A percentile compares a stretch with the other conserved stretches of the same genome.
Evolutionary conservation across 164 flowering plant genomes (phyloP).

Genomic region (Chimonanthus salicifolius): DNA sequence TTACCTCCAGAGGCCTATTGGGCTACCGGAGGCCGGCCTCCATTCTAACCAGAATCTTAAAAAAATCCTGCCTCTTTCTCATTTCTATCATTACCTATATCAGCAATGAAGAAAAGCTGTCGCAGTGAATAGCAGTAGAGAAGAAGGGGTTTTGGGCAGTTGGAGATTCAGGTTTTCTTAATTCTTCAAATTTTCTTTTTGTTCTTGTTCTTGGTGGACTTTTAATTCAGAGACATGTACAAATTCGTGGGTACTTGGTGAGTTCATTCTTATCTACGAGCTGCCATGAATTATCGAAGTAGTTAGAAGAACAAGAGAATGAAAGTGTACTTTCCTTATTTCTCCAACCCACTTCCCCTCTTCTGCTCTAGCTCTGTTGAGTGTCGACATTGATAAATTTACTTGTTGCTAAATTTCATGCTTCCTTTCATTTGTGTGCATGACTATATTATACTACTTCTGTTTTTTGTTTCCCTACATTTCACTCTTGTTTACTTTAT

Average conservation of each 20-base stretch:
- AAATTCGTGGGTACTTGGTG: conserved; percentile 37
- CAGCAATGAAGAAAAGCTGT: background rate
- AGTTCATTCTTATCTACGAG: conserved; percentile 19
- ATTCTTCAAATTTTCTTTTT: background rate
- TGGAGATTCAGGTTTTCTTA: conserved; percentile 13
- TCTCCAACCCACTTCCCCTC: background rate
- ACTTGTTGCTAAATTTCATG: conserved; percentile 18
- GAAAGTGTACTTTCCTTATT: conserved; percentile 6
- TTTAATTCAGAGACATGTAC: conserved; percentile 35
- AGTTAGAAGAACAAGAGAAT: conserved; percentile 6
- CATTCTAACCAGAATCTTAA: conserved; percentile 25
- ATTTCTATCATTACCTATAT: too few relatives aligned
- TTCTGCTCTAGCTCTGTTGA: background rate
- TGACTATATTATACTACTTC: conserved; percentile 1
- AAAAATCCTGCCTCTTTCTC: background rate
- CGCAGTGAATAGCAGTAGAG: too few relatives aligned
- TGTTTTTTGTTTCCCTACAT: background rate
- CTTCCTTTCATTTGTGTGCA: conserved; percentile 17
- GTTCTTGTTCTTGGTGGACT: background rate
- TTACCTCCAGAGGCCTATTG: conserved; percentile 64
- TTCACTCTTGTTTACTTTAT: conserved; percentile 13
- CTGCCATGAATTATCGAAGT: conserved; percentile 11
- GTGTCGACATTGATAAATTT: background rate
- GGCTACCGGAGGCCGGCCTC: conserved; percentile 50
- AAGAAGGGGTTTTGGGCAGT: conserved; percentile 1